Evolutionary conservation across 148 eudicot genomes (phyloP), one percentile per base, ranked within the genome.

Genomic region (Gaultheria prostrata): DNA sequence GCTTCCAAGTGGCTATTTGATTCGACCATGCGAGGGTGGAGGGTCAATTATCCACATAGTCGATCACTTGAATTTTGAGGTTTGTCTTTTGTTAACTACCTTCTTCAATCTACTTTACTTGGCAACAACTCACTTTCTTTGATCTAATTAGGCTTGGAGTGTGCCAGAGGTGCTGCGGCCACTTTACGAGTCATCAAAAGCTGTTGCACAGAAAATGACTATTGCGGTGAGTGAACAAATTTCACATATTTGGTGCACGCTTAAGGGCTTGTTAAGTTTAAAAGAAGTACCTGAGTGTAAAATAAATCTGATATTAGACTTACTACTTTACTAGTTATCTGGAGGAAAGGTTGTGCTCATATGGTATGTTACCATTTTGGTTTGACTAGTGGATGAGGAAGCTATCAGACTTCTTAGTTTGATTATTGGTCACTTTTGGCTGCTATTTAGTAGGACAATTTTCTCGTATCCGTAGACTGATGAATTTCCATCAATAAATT

Each of bases 151-250:
- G 98, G 98, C 97, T 33, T 93, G 98, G 95, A 94, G 94, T 87
- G 98, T 94, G 43, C 98, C 98, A 17, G 98, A 96, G 93, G 97
- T 96, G 81, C 83, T 96, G 75, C 91, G 98, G 49, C 98, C 98
- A 53, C 91, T 96, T 79, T 96, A 96, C 79, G 95, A 94, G 90
- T 96, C 98, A 53, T 92, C 98, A 83, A 93, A 94, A 89, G 93
- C 92, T 70, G 94, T 96, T 69, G 98, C 98, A 6, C 98, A 96
- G 88, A 96, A 93, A 82, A 87, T 91, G 94, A 96, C 98, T 3
- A 94, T 96, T 51, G 97, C 98, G 49, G 98, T 96, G 79, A 87
- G 97, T 89, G 32, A 14, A 59, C 11, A n/a, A 33, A 30, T 10
- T 14, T 8, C 4, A 28, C 10, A 45, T 67, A 15, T 80, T 33